Percentiles rank a stretch among this genome's conserved stretches.
Conservation (phyloP, 805 yeast genomes). For the Millerago galiae region DNA sequence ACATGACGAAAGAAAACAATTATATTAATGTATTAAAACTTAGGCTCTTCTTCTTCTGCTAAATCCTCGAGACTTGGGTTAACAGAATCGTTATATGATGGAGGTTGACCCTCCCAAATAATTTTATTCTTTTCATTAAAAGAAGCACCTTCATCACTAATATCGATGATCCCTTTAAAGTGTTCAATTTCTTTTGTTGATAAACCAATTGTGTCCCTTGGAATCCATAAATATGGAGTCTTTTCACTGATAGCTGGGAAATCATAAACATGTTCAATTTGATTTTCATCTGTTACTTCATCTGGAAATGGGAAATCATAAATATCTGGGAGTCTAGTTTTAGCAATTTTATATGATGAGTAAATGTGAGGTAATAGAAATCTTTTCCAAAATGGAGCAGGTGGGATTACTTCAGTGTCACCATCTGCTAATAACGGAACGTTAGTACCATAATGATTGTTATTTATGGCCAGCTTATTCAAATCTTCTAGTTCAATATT, state of each 20-base stretch:
- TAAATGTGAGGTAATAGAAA: slow-evolving; percentile 52
- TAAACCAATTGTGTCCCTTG: slow-evolving; percentile 83
- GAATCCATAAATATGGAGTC: slow-evolving; percentile 85
- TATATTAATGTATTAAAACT: not conserved
- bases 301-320: slow-evolving; percentile 45
- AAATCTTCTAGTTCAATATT: slow-evolving; percentile 22
- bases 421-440: slow-evolving; percentile 74
- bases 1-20: not conserved
- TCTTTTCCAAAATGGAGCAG: slow-evolving; percentile 37
- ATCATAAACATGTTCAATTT: slow-evolving; percentile 58
- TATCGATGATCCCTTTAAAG: slow-evolving; percentile 48
- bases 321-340: slow-evolving; percentile 51
- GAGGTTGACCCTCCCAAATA: slow-evolving; percentile 47
- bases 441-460: slow-evolving; percentile 17
- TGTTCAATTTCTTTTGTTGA: slow-evolving; percentile 54
- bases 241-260: slow-evolving; percentile 65
- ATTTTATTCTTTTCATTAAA: slow-evolving; percentile 46
- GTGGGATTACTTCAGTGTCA: slow-evolving; percentile 25
- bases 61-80: not conserved
- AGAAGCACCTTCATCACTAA: slow-evolving; percentile 62
- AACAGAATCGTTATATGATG: slow-evolving; percentile 25
- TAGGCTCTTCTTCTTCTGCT: not conserved
- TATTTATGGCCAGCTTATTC: slow-evolving; percentile 16
- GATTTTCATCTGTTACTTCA: slow-evolving; percentile 29
- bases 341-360: slow-evolving; percentile 40